These are phyloP conservation scores for Alternaria panax DNA, from an alignment of 2,329 filamentous ascomycete species.

Conservation along the genomic window DNA sequence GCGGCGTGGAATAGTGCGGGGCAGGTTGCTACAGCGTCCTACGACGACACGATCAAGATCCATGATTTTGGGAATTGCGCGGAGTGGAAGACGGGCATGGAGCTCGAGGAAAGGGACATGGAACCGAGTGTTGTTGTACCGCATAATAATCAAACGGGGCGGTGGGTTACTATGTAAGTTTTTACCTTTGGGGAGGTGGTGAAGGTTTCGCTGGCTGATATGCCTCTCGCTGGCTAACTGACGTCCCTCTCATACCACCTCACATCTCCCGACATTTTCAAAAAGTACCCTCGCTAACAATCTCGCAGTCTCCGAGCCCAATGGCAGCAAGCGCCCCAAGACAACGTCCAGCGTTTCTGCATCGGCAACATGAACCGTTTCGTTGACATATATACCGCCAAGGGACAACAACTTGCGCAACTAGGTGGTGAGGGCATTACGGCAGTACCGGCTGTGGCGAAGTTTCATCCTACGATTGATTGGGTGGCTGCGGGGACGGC, in stretches of 20 bases:
- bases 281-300: constrained; percentile 28
- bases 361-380: constrained; percentile 99
- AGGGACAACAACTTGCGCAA: constrained; percentile 88
- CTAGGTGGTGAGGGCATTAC: constrained; percentile 89
- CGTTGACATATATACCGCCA: constrained; percentile 84
- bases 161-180: constrained; percentile 83
- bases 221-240: too few relatives aligned
- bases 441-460: constrained; percentile 89
- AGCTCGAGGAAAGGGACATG: constrained; percentile 69
- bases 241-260: too few relatives aligned
- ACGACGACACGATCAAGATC: constrained; percentile 95
- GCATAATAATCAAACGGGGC: constrained; percentile 95
- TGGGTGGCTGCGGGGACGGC: constrained; percentile 94
- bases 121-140: constrained; percentile 71
- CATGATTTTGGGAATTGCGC: constrained; percentile 71
- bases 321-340: constrained; percentile 83
- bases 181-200: too few relatives aligned
- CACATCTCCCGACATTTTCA: too few relatives aligned
- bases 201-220: too few relatives aligned
- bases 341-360: constrained; percentile 84
- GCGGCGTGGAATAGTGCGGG: constrained; percentile 87
- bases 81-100: constrained; percentile 61
- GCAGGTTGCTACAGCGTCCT: constrained; percentile 88
- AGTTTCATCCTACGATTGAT: constrained; percentile 85
- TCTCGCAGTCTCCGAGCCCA: constrained; percentile 72